Evolutionary conservation across 306 rosid species (phyloP), one percentile per base, ranked within the genome.

Genomic region (Corylus avellana): DNA sequence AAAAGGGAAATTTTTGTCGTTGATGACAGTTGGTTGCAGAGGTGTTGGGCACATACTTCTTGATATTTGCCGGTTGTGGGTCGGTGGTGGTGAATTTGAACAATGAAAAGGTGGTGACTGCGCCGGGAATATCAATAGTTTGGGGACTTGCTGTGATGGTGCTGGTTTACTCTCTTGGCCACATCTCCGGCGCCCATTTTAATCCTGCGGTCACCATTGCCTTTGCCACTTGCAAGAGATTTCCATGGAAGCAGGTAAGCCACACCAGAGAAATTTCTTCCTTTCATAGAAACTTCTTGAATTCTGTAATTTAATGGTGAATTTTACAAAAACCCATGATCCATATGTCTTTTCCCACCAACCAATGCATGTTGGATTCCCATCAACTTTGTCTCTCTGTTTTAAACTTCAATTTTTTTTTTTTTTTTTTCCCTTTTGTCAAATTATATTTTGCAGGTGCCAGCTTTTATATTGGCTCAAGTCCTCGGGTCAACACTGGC

Each of bases 141-240:
- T 95, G 99, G 98, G 99, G 99, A 2, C 74, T 95, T 9, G 86
- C 48, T 44, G 92, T 91, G 49, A 70, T 80, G 81, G 97, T 93
- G 0, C 59, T 91, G 80, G 67, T 91, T 67, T 95, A 92, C 80
- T 81, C 97, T 5, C 81, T 95, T 27, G 97, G 97, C 11, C 98
- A 95, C 5, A 88, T 95, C 70, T 94, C 97, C 5, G 97, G 98
- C 49, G 97, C 92, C 27, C 97, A 95, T 83, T 88, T 95, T 59
- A 93, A 93, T 35, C 99, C 98, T 14, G 97, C 99, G 1, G 94
- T 95, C 58, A 95, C 98, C 49, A 75, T 93, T 78, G 98, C 98
- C 54, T 93, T 93, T 61, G 94, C 99, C 8, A 55, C 83, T 7
- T 83, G 85, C 74, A 80, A 59, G 49, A 88, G 93, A 77, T 93